Evolutionary conservation across 2,329 filamentous ascomycete genomes (phyloP).

Genomic region (Pestalotiopsis sp.): DNA sequence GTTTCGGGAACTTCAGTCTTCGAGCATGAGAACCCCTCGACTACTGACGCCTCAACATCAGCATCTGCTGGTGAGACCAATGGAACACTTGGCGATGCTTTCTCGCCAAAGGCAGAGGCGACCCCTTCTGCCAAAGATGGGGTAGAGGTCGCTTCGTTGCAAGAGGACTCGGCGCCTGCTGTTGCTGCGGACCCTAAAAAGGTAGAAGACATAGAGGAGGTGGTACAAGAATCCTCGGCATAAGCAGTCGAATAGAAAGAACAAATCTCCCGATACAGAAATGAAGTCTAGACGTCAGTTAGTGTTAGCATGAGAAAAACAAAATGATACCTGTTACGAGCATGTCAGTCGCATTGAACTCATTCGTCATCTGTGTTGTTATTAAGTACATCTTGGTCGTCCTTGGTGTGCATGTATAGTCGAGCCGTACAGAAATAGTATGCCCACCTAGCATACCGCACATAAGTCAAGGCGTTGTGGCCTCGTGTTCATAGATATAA

Average conservation of each 20-base stretch:
- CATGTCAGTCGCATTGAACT: neutral
- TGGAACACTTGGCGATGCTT: conserved; percentile 14
- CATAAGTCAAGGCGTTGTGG: too few relatives aligned
- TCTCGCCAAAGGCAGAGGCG: neutral
- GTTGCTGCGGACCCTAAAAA: conserved; percentile 24
- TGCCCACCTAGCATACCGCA: too few relatives aligned
- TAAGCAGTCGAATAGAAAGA: conserved; percentile 12
- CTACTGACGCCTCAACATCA: conserved; percentile 12
- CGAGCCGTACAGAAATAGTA: too few relatives aligned
- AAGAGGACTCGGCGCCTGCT: conserved; percentile 14
- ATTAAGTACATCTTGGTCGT: too few relatives aligned
- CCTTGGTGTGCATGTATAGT: neutral
- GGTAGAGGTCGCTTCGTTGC: neutral
- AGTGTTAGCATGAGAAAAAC: neutral
- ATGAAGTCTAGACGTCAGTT: neutral
- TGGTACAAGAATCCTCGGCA: conserved; percentile 21
- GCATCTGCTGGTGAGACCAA: conserved; percentile 23
- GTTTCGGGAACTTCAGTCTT: neutral
- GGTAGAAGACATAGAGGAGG: conserved; percentile 31
- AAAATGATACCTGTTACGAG: conserved; percentile 6
- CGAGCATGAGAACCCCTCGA: neutral
- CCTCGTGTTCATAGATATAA: neutral
- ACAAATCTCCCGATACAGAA: neutral
- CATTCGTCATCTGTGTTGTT: neutral
- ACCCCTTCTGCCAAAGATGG: neutral